Evolutionary conservation across 306 rosid species (phyloP).

Genomic region (Lathyrus aphaca): DNA sequence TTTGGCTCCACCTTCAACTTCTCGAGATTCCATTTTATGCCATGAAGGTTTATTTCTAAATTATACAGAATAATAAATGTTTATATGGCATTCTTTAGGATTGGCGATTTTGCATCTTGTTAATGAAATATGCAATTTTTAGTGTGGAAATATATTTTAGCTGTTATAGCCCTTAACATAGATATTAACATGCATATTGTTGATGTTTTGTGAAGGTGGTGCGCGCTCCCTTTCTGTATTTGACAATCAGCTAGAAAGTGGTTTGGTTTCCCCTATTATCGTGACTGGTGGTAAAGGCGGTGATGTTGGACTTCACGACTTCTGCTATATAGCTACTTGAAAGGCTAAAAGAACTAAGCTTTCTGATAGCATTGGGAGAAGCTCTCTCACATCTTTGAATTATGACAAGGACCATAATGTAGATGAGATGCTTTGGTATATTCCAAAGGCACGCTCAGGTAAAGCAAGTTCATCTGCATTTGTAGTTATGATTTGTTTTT

Average conservation of each 20-base stretch:
- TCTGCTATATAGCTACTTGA: conserved; percentile 91
- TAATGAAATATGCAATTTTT: too few species aligned
- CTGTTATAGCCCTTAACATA: too few species aligned
- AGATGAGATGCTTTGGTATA: conserved; percentile 96
- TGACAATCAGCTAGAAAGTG: conserved; percentile 86
- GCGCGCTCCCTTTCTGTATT: conserved; percentile 77
- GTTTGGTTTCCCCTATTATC: conserved; percentile 87
- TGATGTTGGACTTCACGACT: conserved; percentile 88
- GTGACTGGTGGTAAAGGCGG: conserved; percentile 93
- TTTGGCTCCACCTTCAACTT: conserved; percentile 85
- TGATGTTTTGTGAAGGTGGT: conserved; percentile 89
- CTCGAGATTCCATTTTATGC: conserved; percentile 82
- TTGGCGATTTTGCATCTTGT: too few species aligned
- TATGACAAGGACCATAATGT: conserved; percentile 68
- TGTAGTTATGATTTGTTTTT: conserved; percentile 27
- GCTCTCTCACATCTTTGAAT: conserved; percentile 47
- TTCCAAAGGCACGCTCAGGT: conserved; percentile 99
- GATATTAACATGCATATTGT: too few species aligned
- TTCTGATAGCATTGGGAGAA: conserved; percentile 53
- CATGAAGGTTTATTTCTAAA: conserved; percentile 75
- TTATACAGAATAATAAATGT: too few species aligned
- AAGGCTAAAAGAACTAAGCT: conserved; percentile 70
- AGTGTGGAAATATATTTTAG: too few species aligned
- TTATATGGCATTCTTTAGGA: too few species aligned
- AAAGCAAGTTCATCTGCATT: conserved; percentile 33